Evolutionary conservation across 192 early-diverging fungal species (phyloP).

Genomic region (Umbelopsis ramanniana): DNA sequence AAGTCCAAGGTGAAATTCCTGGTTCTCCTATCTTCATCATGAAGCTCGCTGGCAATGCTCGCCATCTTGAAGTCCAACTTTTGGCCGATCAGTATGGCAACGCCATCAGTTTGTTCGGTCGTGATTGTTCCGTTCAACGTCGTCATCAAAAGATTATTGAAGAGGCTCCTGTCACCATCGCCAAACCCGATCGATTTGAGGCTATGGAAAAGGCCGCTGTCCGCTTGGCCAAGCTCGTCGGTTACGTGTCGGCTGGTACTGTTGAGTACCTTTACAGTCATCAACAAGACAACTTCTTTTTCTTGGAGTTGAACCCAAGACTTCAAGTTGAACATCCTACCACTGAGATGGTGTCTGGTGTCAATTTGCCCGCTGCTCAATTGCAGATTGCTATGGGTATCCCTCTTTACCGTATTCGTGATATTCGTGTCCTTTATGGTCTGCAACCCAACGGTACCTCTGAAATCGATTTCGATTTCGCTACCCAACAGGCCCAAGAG

Average conservation of each 20-base stretch:
- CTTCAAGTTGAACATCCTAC: constrained; percentile 99
- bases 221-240: constrained; percentile 89
- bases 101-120: constrained; percentile 97
- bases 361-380: constrained; percentile 97
- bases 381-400: constrained; percentile 99
- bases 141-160: constrained; percentile 99
- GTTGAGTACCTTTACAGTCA: constrained; percentile 97
- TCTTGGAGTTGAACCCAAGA: constrained; percentile 97
- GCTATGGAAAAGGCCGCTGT: constrained; percentile 98
- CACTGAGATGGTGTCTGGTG: constrained; percentile 98
- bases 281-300: constrained; percentile 87
- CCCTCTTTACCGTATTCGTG: constrained; percentile 91
- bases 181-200: constrained; percentile 76
- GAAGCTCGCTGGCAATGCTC: constrained; percentile 93
- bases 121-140: constrained; percentile 98
- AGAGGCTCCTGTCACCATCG: constrained; percentile 93
- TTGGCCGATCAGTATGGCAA: constrained; percentile 97
- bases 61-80: constrained; percentile 97
- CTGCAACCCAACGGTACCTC: constrained; percentile 83
- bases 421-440: constrained; percentile 96
- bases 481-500: constrained; percentile 70
- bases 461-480: constrained; percentile 94
- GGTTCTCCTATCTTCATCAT: constrained; percentile 99
- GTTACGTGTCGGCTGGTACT: constrained; percentile 94
- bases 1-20: constrained; percentile 93